Evolutionary conservation across 495 filamentous ascomycete genomes (phyloP).

Genomic region (Pseudomonodictys pantanalensis): DNA sequence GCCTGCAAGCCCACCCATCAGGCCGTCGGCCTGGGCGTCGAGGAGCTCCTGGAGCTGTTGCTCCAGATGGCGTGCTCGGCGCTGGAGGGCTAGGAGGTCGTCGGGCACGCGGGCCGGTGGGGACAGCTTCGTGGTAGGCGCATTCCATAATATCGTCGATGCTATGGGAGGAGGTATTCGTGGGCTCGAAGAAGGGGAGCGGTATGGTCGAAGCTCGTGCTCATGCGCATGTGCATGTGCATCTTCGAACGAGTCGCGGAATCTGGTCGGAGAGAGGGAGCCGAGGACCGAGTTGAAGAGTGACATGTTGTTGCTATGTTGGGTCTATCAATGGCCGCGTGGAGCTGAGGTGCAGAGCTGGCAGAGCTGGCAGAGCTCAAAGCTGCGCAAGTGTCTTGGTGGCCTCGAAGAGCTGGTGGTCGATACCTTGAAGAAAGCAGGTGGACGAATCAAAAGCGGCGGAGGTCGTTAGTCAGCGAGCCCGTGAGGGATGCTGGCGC

Average conservation of each 20-base stretch:
- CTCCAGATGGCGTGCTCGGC: constrained; percentile 63
- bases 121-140: constrained; percentile 5
- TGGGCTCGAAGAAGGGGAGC: constrained; percentile 7
- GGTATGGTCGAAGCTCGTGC: constrained; percentile 22
- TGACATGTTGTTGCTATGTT: constrained; percentile 8
- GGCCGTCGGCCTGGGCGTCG: constrained; percentile 78
- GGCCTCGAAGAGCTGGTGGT: constrained; percentile 15
- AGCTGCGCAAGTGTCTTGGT: constrained; percentile 10
- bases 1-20: constrained; percentile 53
- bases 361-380: neutral
- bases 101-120: constrained; percentile 29
- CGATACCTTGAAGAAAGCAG: neutral
- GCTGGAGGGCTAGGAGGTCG: constrained; percentile 44
- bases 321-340: neutral
- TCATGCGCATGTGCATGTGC: constrained; percentile 12
- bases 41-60: constrained; percentile 73
- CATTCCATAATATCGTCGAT: constrained; percentile 19
- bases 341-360: neutral
- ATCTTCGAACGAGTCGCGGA: constrained; percentile 26
- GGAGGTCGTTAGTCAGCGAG: constrained; percentile 15
- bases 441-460: constrained; percentile 10
- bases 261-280: constrained; percentile 23
- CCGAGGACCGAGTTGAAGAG: constrained; percentile 28
- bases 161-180: constrained; percentile 28
- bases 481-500: too few species aligned